These are phyloP conservation scores for Plantago major DNA, from an alignment of 257 asterid species.

Conservation along the genomic window DNA sequence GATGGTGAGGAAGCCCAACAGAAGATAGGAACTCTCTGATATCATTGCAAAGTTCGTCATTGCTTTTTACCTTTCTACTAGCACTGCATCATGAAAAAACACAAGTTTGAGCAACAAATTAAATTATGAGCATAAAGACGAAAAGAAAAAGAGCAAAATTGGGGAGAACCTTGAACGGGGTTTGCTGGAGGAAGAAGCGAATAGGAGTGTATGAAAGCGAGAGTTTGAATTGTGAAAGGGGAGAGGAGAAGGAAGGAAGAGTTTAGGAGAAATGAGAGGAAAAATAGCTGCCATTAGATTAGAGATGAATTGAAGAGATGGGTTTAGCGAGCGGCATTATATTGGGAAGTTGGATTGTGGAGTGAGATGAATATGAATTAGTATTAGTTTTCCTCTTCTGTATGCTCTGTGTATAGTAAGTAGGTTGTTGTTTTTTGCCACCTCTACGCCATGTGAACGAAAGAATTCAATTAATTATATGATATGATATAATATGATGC, in stretches of 20 bases:
- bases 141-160: constrained; percentile 1
- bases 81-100: constrained; percentile 31
- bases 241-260: constrained; percentile 23
- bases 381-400: too few relatives aligned
- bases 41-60: constrained; percentile 62
- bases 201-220: constrained; percentile 22
- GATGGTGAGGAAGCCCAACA: constrained; percentile 68
- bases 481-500: too few relatives aligned
- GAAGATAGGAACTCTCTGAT: constrained; percentile 54
- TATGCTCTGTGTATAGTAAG: too few relatives aligned
- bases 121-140: constrained; percentile 5
- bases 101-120: neutral
- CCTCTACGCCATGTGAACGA: too few relatives aligned
- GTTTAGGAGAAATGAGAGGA: constrained; percentile 30
- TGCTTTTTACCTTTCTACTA: constrained; percentile 53
- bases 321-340: neutral
- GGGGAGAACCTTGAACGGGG: constrained; percentile 40
- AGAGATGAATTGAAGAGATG: neutral
- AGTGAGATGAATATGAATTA: too few relatives aligned
- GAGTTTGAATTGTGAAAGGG: constrained; percentile 19
- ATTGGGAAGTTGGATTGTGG: too few relatives aligned
- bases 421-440: too few relatives aligned
- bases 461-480: too few relatives aligned
- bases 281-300: constrained; percentile 3
- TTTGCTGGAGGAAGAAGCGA: constrained; percentile 35